These are phyloP conservation scores for Kuraishia hungarica DNA, from an alignment of 805 yeast species.

Conservation along the genomic window DNA sequence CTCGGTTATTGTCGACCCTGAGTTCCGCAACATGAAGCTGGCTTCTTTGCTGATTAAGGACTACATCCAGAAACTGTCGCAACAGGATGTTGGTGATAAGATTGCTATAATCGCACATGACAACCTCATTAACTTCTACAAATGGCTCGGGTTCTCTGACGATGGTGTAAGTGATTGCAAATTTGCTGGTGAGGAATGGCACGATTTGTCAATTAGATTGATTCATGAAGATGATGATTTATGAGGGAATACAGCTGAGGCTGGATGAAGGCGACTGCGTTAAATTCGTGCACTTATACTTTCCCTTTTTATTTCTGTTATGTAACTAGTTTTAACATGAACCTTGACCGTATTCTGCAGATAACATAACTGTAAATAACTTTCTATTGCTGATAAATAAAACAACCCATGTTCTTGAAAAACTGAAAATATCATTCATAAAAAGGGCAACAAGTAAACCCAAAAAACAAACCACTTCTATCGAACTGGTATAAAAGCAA, in stretches of 20 bases:
- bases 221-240: conserved; percentile 34
- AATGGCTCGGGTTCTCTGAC: conserved; percentile 69
- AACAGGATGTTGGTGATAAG: conserved; percentile 77
- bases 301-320: background rate
- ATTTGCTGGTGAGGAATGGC: conserved; percentile 55
- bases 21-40: conserved; percentile 71
- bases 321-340: background rate
- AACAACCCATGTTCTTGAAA: background rate
- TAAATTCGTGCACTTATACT: background rate
- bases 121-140: conserved; percentile 65
- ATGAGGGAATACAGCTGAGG: background rate
- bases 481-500: background rate
- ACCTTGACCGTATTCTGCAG: background rate
- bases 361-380: background rate
- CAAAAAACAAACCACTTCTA: background rate
- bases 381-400: background rate
- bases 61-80: conserved; percentile 81
- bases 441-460: background rate
- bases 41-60: conserved; percentile 82
- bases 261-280: background rate
- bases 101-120: conserved; percentile 69
- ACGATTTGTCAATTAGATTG: conserved; percentile 37
- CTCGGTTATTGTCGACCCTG: conserved; percentile 68
- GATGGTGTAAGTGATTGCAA: conserved; percentile 55
- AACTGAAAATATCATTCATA: background rate